Evolutionary conservation across 257 asterid species (phyloP), one percentile per base, ranked within the genome.

Genomic region (Coffea canephora): DNA sequence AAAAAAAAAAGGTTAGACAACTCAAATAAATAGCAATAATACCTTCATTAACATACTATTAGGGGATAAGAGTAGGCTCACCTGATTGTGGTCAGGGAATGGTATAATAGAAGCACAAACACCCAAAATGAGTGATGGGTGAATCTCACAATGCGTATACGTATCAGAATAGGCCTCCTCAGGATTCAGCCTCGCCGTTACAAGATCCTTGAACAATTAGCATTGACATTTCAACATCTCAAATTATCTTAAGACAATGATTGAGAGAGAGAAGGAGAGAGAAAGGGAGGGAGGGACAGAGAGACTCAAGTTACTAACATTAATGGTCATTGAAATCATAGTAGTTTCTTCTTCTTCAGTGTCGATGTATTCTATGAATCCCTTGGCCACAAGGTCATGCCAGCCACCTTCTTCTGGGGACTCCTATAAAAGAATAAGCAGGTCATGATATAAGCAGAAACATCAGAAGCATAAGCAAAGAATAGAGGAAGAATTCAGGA

Each of bases 41-140:
- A 64, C 34, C 41, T 41, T 18, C 61, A 23, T 5, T 5, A 21
- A 3, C 39, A 5, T 36, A 52, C 15, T 21, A 71, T 59, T 21
- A 34, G 54, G 7, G 15, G n/a, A 69, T 65, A 66, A 34, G 46
- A 66, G 14, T 21, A n/a, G 39, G 64, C 10, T 73, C 79, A 95
- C 99, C 98, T 95, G 99, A 80, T 95, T 95, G 86, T 95, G 99
- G 87, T 95, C 99, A 14, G 99, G 99, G 84, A 95, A 95, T 39
- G 99, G 99, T 67, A 95, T 95, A 86, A 95, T 95, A 59, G 98
- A 95, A 77, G 98, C 99, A 85, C 99, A 95, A n/a, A 95, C 99
- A 68, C 99, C 99, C 80, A 95, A 85, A 62, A 95, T 95, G 86
- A 95, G 84, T 10, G 97, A 95, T 31, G 99, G 99, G 82, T 95